Percentiles rank a stretch among this genome's conserved stretches.
phyloP scores from a whole-genome alignment of 108 stramenopile species.

The Nitzschia sp. region DNA sequence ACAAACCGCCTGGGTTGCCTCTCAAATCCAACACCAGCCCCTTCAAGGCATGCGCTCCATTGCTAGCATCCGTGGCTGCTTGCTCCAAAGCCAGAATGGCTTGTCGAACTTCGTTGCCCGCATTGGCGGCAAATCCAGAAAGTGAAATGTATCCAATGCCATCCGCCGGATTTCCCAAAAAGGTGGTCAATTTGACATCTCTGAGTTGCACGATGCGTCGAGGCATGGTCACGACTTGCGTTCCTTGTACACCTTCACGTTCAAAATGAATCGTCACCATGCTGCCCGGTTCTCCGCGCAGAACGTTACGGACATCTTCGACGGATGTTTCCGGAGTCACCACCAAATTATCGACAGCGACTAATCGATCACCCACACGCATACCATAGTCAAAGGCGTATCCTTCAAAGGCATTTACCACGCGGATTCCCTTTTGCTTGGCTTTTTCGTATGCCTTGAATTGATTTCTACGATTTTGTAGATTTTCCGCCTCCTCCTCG shows the following conservation, averaged over 20 bases:
- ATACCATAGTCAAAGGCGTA: conserved; percentile 87
- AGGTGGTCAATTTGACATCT: conserved; percentile 84
- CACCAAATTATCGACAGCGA: conserved; percentile 72
- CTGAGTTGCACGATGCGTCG: conserved; percentile 76
- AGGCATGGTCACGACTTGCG: conserved; percentile 66
- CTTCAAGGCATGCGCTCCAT: conserved; percentile 54
- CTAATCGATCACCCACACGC: conserved; percentile 78
- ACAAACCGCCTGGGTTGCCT: conserved; percentile 95
- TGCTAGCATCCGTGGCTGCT: conserved; percentile 57
- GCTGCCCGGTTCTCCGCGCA: conserved; percentile 88
- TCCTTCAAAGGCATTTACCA: conserved; percentile 93
- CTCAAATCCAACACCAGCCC: conserved; percentile 91
- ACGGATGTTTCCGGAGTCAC: conserved; percentile 63
- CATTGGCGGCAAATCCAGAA: conserved; percentile 86
- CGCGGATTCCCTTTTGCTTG: conserved; percentile 72
- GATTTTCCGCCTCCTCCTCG: conserved; percentile 40
- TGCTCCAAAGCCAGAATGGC: conserved; percentile 75
- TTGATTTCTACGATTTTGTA: conserved; percentile 36
- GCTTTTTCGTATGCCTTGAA: conserved; percentile 49
- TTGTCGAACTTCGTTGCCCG: conserved; percentile 81
- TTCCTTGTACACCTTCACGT: conserved; percentile 69
- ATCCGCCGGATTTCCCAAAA: conserved; percentile 77
- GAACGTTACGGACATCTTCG: conserved; percentile 84
- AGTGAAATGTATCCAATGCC: conserved; percentile 93
- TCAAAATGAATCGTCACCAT: conserved; percentile 73